Conservation (phyloP, 2,329 filamentous ascomycete species). For the Monosporascus sp. region DNA sequence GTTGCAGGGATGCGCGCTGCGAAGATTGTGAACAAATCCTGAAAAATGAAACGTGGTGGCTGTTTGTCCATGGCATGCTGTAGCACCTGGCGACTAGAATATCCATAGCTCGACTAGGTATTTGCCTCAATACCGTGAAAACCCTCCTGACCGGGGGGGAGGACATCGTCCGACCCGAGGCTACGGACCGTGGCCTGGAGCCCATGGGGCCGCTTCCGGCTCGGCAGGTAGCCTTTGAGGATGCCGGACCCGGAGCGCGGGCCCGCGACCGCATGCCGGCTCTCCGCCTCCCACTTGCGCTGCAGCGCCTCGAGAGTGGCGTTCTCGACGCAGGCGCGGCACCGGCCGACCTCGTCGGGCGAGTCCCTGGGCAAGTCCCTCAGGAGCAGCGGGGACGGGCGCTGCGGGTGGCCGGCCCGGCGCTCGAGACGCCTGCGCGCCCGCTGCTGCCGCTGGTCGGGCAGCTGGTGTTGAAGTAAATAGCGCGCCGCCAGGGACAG, state of each 20-base stretch:
- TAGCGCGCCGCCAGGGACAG: not conserved
- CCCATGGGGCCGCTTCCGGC: not conserved
- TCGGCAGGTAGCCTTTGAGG: not conserved
- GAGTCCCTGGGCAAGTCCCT: not conserved
- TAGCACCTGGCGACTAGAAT: too few relatives aligned
- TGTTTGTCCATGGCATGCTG: too few relatives aligned
- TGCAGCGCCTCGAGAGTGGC: conserved; percentile 14
- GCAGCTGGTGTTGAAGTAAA: conserved; percentile 1
- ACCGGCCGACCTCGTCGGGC: conserved; percentile 23
- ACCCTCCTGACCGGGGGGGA: too few relatives aligned
- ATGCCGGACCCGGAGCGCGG: conserved; percentile 5
- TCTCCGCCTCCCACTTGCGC: too few relatives aligned
- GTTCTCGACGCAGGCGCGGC: conserved; percentile 19
- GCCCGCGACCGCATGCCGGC: conserved; percentile 6
- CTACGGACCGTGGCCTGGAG: not conserved
- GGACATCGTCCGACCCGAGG: too few relatives aligned
- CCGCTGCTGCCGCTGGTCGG: conserved; percentile 2
- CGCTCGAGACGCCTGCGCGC: conserved; percentile 18
- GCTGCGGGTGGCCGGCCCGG: conserved; percentile 14
- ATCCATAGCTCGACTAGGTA: too few relatives aligned
- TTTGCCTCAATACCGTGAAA: too few relatives aligned
- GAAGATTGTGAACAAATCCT: too few relatives aligned
- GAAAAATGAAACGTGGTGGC: too few relatives aligned
- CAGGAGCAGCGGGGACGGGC: conserved; percentile 7
- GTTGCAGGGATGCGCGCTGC: too few relatives aligned